phyloP scores from a whole-genome alignment of 225 moss, liverwort and hornwort genomes.

The Straminergon stramineum region DNA sequence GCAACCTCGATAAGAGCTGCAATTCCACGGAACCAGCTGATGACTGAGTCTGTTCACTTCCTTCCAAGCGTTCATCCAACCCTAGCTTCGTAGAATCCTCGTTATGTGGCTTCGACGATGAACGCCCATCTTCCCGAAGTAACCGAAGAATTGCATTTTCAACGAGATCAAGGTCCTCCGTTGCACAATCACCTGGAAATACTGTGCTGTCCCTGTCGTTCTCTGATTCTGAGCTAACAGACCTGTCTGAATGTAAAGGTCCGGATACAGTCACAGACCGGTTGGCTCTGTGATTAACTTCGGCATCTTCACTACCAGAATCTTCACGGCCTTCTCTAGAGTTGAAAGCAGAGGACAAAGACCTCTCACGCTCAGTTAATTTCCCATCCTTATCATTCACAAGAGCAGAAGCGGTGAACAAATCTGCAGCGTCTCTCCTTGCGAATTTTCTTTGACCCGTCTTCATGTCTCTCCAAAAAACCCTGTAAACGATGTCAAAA shows the following conservation, averaged over 20 bases:
- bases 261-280: constrained; percentile 4
- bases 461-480: neutral
- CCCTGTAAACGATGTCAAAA: neutral
- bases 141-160: constrained; percentile 39
- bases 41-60: constrained; percentile 6
- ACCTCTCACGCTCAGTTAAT: constrained; percentile 5
- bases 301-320: constrained; percentile 18
- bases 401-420: constrained; percentile 14
- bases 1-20: constrained; percentile 39
- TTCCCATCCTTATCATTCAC: constrained; percentile 24
- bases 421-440: constrained; percentile 11
- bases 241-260: constrained; percentile 13
- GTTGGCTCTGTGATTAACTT: neutral
- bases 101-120: constrained; percentile 1
- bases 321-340: constrained; percentile 10
- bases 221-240: constrained; percentile 20
- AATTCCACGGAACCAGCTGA: constrained; percentile 21
- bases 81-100: constrained; percentile 7
- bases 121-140: constrained; percentile 17
- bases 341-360: constrained; percentile 8
- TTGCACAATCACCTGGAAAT: constrained; percentile 1
- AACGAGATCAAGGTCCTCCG: constrained; percentile 43
- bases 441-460: neutral
- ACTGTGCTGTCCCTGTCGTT: constrained; percentile 11
- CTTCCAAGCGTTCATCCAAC: constrained; percentile 9